These are phyloP conservation scores for Geotrichum klebahnii DNA, from an alignment of 1,139 yeast species.

Conservation along the genomic window DNA sequence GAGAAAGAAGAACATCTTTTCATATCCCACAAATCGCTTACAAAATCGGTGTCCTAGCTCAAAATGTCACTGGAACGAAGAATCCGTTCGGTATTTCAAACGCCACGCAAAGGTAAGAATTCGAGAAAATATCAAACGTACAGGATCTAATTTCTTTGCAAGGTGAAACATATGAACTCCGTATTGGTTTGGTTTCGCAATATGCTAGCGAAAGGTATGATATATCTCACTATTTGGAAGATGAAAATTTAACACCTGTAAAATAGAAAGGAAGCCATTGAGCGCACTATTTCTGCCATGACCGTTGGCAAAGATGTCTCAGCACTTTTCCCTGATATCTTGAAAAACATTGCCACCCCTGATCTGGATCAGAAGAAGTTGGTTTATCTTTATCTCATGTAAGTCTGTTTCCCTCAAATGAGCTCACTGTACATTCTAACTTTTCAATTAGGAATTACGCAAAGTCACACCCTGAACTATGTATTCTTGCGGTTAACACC, in stretches of 20 bases:
- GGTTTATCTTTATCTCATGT: slow-evolving; percentile 88
- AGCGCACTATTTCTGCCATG: slow-evolving; percentile 96
- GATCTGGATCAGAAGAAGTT: slow-evolving; percentile 95
- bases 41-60: background rate
- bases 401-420: slow-evolving; percentile 5
- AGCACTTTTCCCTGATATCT: slow-evolving; percentile 87
- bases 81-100: slow-evolving; percentile 52
- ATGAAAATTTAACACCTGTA: background rate
- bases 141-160: slow-evolving; percentile 26
- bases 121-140: background rate
- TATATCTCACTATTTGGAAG: background rate
- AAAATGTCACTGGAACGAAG: slow-evolving; percentile 42
- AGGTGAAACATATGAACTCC: slow-evolving; percentile 84
- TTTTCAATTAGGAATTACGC: slow-evolving; percentile 62
- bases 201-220: slow-evolving; percentile 54
- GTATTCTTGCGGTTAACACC: slow-evolving; percentile 94
- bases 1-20: too few relatives aligned
- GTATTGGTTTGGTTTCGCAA: slow-evolving; percentile 87
- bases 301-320: slow-evolving; percentile 98
- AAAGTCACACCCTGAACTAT: slow-evolving; percentile 89
- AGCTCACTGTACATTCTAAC: background rate
- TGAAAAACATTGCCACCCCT: slow-evolving; percentile 94
- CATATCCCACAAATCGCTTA: background rate
- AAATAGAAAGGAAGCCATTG: slow-evolving; percentile 83
- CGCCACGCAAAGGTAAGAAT: slow-evolving; percentile 51